A percentile compares a stretch with the other conserved stretches of the same genome.
These are phyloP conservation scores for Agastache rugosa DNA, from an alignment of 257 asterid species.

Conservation along the genomic window DNA sequence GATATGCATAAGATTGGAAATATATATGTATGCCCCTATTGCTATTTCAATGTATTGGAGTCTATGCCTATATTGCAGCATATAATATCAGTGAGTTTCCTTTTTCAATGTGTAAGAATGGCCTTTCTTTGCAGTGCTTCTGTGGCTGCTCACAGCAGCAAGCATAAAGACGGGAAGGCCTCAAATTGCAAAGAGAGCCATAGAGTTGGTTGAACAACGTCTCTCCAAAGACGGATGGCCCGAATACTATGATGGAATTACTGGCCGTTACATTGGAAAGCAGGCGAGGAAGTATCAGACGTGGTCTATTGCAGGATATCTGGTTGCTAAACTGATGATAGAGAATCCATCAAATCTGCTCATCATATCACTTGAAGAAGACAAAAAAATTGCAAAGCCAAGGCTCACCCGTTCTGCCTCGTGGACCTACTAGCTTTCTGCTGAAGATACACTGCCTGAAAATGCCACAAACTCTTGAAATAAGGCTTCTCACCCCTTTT, in stretches of 20 bases:
- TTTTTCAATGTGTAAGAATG: constrained; percentile 1
- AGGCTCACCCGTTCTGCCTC: constrained; percentile 62
- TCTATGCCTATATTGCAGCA: not conserved
- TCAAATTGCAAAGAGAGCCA: constrained; percentile 65
- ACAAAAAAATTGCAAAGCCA: constrained; percentile 57
- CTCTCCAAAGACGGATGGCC: constrained; percentile 75
- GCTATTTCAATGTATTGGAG: not conserved
- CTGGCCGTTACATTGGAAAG: constrained; percentile 61
- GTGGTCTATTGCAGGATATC: constrained; percentile 67
- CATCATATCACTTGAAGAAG: constrained; percentile 60
- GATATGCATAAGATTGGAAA: not conserved
- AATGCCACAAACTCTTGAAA: constrained; percentile 1
- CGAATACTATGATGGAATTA: constrained; percentile 66
- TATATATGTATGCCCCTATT: not conserved
- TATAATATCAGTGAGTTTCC: not conserved
- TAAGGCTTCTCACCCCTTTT: constrained; percentile 17
- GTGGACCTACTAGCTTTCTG: constrained; percentile 45
- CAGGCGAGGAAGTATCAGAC: constrained; percentile 73
- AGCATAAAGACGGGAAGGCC: constrained; percentile 72
- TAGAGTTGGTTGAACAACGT: constrained; percentile 62
- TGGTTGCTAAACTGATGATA: constrained; percentile 65
- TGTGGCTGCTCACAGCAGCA: constrained; percentile 72
- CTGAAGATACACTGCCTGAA: not conserved
- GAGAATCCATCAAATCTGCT: constrained; percentile 64
- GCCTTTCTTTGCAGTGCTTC: constrained; percentile 47